These are phyloP conservation scores for Ormosia semicastrata DNA, from an alignment of 306 rosid species.

Conservation along the genomic window DNA sequence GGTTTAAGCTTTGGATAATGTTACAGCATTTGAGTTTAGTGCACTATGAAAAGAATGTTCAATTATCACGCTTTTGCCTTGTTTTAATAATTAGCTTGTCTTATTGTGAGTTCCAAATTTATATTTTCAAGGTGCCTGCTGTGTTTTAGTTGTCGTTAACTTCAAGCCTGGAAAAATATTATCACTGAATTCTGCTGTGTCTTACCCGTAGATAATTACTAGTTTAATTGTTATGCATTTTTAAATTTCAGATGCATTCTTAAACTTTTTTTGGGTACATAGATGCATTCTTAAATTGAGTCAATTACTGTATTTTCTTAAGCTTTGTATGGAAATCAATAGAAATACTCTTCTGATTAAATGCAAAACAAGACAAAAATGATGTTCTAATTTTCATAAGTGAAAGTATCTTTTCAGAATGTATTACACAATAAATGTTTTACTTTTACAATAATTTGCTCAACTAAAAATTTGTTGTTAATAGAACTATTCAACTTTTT, in stretches of 20 bases:
- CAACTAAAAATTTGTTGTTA: no score
- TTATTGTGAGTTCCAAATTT: conserved; percentile 12
- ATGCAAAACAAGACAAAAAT: not conserved
- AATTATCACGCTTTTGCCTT: conserved; percentile 12
- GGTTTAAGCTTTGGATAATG: conserved; percentile 29
- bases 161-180: not conserved
- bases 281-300: not conserved
- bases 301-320: not conserved
- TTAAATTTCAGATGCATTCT: not conserved
- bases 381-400: not conserved
- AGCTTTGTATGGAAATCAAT: not conserved
- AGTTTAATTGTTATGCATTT: not conserved
- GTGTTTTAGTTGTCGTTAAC: not conserved
- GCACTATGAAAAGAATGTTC: conserved; percentile 20
- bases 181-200: not conserved
- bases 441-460: not conserved
- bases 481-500: not conserved
- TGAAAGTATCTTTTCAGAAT: not conserved
- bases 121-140: conserved; percentile 11
- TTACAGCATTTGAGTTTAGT: conserved; percentile 39
- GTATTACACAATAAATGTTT: not conserved
- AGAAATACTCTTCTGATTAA: not conserved
- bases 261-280: not conserved
- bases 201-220: not conserved
- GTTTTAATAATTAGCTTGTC: conserved; percentile 21